Conservation (phyloP, 768 basidiomycete species). For the Panaeolus papilionaceus region DNA sequence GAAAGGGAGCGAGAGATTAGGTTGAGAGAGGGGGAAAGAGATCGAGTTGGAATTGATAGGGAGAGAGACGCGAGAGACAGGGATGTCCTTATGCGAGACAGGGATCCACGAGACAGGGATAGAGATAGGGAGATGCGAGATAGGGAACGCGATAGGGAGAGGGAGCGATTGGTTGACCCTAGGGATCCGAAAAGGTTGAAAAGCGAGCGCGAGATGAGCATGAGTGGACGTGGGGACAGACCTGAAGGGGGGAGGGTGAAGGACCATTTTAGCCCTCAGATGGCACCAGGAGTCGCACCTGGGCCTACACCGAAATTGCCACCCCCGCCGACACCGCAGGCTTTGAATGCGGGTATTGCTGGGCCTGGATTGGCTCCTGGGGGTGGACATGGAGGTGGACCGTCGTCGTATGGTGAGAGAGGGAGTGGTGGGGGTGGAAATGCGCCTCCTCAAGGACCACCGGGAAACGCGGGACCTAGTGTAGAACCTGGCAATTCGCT, state of each 20-base stretch:
- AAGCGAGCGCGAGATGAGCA: slow-evolving; percentile 38
- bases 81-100: slow-evolving; percentile 33
- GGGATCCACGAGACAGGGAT: slow-evolving; percentile 44
- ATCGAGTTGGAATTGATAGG: slow-evolving; percentile 17
- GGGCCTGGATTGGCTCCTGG: slow-evolving; percentile 36
- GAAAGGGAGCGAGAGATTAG: slow-evolving; percentile 26
- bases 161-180: slow-evolving; percentile 49
- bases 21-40: slow-evolving; percentile 15
- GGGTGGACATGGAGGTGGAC: not conserved
- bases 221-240: slow-evolving; percentile 28
- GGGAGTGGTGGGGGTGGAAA: slow-evolving; percentile 6
- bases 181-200: slow-evolving; percentile 70
- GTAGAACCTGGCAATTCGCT: slow-evolving; percentile 27
- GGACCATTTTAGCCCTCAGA: slow-evolving; percentile 47
- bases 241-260: not conserved
- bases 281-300: slow-evolving; percentile 34
- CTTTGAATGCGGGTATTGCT: slow-evolving; percentile 37
- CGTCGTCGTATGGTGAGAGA: not conserved
- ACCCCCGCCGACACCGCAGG: slow-evolving; percentile 36
- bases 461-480: slow-evolving; percentile 18
- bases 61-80: slow-evolving; percentile 16
- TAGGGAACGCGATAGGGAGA: slow-evolving; percentile 33
- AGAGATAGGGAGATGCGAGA: slow-evolving; percentile 34
- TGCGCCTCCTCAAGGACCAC: slow-evolving; percentile 17
- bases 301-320: slow-evolving; percentile 44